These are phyloP conservation scores for Mortierella sp. DNA, from an alignment of 371 early-diverging fungal species.

Conservation along the genomic window DNA sequence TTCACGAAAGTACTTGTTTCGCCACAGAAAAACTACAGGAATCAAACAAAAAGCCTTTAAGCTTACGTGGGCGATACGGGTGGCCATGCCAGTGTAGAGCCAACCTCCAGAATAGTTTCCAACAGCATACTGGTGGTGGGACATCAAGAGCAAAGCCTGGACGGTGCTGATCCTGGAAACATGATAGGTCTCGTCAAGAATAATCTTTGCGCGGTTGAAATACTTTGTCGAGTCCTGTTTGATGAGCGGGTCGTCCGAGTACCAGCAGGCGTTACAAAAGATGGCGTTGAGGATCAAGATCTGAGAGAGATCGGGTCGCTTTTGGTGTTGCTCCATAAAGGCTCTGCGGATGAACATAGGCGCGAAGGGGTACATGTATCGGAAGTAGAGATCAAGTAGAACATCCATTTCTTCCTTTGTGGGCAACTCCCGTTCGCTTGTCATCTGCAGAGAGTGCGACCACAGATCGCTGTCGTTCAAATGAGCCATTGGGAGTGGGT, in stretches of 20 bases:
- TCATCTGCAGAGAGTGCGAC: slow-evolving; percentile 59
- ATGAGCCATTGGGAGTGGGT: slow-evolving; percentile 57
- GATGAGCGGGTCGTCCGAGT: slow-evolving; percentile 54
- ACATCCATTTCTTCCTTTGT: slow-evolving; percentile 49
- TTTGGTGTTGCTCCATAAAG: slow-evolving; percentile 42
- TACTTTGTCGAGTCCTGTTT: slow-evolving; percentile 56
- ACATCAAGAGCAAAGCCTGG: slow-evolving; percentile 53
- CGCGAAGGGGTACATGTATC: slow-evolving; percentile 59
- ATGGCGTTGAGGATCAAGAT: slow-evolving; percentile 58
- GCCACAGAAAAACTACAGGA: not conserved
- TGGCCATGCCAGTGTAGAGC: slow-evolving; percentile 58
- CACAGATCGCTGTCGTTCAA: slow-evolving; percentile 58
- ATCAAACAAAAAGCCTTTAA: not conserved
- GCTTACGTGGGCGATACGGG: slow-evolving; percentile 55
- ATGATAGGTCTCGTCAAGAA: slow-evolving; percentile 57
- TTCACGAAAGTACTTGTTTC: not conserved
- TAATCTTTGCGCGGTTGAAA: slow-evolving; percentile 57
- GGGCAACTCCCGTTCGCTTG: slow-evolving; percentile 55
- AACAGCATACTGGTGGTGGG: slow-evolving; percentile 57
- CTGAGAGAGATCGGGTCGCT: slow-evolving; percentile 54
- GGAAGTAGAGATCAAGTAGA: slow-evolving; percentile 52
- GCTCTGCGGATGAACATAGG: slow-evolving; percentile 57
- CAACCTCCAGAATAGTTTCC: slow-evolving; percentile 60
- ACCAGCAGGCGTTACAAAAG: slow-evolving; percentile 59
- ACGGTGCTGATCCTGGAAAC: slow-evolving; percentile 53